A percentile compares a stretch with the other conserved stretches of the same genome.
phyloP scores from a whole-genome alignment of 768 basidiomycete species.

The Hericium erinaceus region DNA sequence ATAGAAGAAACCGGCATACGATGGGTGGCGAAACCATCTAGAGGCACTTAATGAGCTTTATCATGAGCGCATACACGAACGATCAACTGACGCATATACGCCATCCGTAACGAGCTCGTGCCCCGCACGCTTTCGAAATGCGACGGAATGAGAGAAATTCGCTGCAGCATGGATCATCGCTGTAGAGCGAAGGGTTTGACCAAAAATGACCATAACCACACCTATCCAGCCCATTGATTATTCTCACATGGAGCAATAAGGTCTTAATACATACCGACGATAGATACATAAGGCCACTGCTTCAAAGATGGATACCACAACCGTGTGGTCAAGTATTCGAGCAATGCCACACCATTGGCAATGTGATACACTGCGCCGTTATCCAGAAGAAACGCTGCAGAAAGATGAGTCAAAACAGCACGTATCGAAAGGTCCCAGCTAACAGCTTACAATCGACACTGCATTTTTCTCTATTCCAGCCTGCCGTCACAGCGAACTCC shows the following conservation, averaged over 20 bases:
- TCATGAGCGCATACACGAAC: neutral
- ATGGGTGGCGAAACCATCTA: slow-evolving; percentile 89
- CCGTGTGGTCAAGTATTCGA: slow-evolving; percentile 69
- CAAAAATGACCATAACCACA: slow-evolving; percentile 48
- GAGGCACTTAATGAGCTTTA: neutral
- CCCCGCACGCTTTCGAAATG: slow-evolving; percentile 56
- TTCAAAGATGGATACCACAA: slow-evolving; percentile 64
- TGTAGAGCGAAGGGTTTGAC: slow-evolving; percentile 71
- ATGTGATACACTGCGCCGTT: slow-evolving; percentile 82
- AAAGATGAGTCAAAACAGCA: slow-evolving; percentile 1
- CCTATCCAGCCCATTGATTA: slow-evolving; percentile 33
- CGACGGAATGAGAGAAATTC: slow-evolving; percentile 89
- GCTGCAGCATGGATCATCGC: slow-evolving; percentile 97
- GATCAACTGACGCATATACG: slow-evolving; percentile 64
- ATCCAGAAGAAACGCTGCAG: slow-evolving; percentile 82
- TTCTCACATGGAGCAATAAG: neutral
- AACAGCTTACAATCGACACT: slow-evolving; percentile 84
- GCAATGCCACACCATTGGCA: slow-evolving; percentile 68
- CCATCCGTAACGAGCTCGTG: slow-evolving; percentile 85
- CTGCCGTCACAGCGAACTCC: slow-evolving; percentile 92
- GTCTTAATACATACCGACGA: slow-evolving; percentile 34
- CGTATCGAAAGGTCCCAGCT: slow-evolving; percentile 24
- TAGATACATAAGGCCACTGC: slow-evolving; percentile 44
- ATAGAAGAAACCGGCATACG: slow-evolving; percentile 95
- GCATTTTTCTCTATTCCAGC: slow-evolving; percentile 90